These are phyloP conservation scores for Leccinellum albellum DNA, from an alignment of 768 basidiomycete genomes.

Conservation along the genomic window DNA sequence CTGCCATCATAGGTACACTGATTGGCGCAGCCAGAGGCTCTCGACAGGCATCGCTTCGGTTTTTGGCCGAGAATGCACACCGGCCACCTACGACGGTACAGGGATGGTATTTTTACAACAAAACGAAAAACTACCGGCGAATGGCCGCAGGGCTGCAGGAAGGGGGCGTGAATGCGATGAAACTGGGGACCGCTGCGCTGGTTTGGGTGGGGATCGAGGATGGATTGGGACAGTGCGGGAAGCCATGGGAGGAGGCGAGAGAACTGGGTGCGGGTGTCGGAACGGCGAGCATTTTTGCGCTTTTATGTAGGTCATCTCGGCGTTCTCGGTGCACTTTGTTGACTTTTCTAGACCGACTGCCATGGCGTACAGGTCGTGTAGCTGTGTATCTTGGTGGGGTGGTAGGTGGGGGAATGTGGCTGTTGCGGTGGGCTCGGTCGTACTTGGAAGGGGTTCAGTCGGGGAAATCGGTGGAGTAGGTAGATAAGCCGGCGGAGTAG, in stretches of 20 bases:
- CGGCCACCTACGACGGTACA: constrained; percentile 78
- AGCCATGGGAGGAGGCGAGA: constrained; percentile 39
- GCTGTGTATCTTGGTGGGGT: constrained; percentile 52
- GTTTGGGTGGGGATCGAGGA: constrained; percentile 52
- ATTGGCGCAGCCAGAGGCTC: constrained; percentile 75
- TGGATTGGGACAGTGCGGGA: constrained; percentile 34
- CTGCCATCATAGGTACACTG: constrained; percentile 56
- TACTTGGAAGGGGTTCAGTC: constrained; percentile 26
- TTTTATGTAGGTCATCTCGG: constrained; percentile 51
- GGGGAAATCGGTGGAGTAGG: neutral
- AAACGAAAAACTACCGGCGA: constrained; percentile 90
- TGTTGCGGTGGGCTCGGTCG: constrained; percentile 39
- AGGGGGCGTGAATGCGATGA: constrained; percentile 54
- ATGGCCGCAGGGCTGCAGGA: constrained; percentile 68
- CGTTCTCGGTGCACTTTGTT: neutral
- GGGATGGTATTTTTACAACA: constrained; percentile 96
- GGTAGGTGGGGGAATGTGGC: constrained; percentile 52
- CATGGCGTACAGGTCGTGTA: constrained; percentile 46
- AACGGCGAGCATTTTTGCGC: constrained; percentile 56
- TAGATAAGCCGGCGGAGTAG: constrained; percentile 7
- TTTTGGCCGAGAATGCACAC: constrained; percentile 92
- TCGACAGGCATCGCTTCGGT: constrained; percentile 67
- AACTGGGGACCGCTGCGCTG: constrained; percentile 44
- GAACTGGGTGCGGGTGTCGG: constrained; percentile 64
- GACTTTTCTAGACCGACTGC: constrained; percentile 49